These are phyloP conservation scores for Tuber microsphaerosporum DNA, from an alignment of 495 filamentous ascomycete species.

Conservation along the genomic window DNA sequence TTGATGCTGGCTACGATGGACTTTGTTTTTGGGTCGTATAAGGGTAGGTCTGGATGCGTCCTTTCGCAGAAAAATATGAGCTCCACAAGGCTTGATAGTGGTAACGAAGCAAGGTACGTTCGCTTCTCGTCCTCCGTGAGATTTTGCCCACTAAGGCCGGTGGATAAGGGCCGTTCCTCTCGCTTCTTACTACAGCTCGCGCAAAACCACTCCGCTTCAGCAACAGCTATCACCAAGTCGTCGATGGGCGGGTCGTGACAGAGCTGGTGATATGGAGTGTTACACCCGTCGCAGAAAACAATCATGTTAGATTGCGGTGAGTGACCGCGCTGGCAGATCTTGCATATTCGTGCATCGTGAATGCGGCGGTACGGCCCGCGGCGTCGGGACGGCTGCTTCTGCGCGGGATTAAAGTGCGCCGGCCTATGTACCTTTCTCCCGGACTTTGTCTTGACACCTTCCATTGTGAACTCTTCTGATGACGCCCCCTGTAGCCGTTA, in stretches of 20 bases:
- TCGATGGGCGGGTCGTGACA: constrained; percentile 81
- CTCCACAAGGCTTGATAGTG: constrained; percentile 31
- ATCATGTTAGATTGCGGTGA: constrained; percentile 74
- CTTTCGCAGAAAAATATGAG: constrained; percentile 38
- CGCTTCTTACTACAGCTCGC: constrained; percentile 54
- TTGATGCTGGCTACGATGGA: constrained; percentile 37
- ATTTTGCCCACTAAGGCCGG: constrained; percentile 23
- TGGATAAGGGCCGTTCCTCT: constrained; percentile 46
- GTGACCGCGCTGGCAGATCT: constrained; percentile 68
- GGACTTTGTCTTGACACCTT: constrained; percentile 61
- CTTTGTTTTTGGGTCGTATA: constrained; percentile 39
- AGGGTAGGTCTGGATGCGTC: constrained; percentile 30
- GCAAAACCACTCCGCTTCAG: constrained; percentile 72
- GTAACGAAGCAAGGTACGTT: constrained; percentile 37
- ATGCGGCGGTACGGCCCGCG: constrained; percentile 39
- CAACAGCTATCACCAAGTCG: constrained; percentile 57
- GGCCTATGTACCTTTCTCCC: constrained; percentile 75
- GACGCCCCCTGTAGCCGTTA: constrained; percentile 26
- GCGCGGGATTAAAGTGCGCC: constrained; percentile 58
- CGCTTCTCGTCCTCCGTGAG: constrained; percentile 41
- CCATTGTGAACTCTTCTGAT: constrained; percentile 42
- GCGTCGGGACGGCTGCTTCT: constrained; percentile 50
- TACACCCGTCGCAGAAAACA: constrained; percentile 91
- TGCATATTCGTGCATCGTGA: constrained; percentile 54
- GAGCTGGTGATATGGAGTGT: constrained; percentile 78